These are phyloP conservation scores for Heterobasidion annosum DNA, from an alignment of 1,284 basidiomycete species.

Conservation along the genomic window DNA sequence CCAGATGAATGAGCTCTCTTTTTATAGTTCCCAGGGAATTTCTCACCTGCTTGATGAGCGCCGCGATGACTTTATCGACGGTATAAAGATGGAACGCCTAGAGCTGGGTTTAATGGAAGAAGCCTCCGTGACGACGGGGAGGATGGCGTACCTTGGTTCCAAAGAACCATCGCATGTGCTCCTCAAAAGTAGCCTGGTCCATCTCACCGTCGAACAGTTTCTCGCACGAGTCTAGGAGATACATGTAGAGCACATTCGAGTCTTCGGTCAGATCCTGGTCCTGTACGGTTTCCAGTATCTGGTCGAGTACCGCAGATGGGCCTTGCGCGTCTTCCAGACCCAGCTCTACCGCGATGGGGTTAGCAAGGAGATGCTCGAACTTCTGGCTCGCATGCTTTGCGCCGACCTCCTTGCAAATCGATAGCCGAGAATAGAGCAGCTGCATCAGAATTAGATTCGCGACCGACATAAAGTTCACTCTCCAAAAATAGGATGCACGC, in stretches of 20 bases:
- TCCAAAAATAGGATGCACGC: constrained; percentile 16
- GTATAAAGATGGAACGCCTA: constrained; percentile 86
- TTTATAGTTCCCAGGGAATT: not conserved
- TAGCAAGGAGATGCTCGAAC: constrained; percentile 51
- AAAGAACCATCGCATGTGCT: constrained; percentile 95
- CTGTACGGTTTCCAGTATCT: constrained; percentile 49
- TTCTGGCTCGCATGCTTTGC: constrained; percentile 50
- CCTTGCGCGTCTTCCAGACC: constrained; percentile 74
- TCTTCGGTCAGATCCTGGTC: constrained; percentile 24
- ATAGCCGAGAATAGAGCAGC: constrained; percentile 85
- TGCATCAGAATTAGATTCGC: constrained; percentile 24
- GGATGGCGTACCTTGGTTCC: constrained; percentile 69
- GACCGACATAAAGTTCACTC: too few species aligned
- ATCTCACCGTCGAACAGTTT: constrained; percentile 91
- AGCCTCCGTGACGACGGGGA: not conserved
- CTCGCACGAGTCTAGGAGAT: constrained; percentile 87
- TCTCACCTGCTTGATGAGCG: constrained; percentile 81
- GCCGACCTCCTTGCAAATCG: constrained; percentile 80
- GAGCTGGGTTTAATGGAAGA: constrained; percentile 8
- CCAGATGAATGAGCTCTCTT: constrained; percentile 1
- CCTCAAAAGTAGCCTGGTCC: constrained; percentile 87
- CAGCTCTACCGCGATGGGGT: constrained; percentile 65
- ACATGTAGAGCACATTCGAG: constrained; percentile 72
- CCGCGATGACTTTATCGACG: constrained; percentile 83
- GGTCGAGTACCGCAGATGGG: constrained; percentile 53